Evolutionary conservation across 306 rosid genomes (phyloP).

Genomic region (Lotus japonicus): DNA sequence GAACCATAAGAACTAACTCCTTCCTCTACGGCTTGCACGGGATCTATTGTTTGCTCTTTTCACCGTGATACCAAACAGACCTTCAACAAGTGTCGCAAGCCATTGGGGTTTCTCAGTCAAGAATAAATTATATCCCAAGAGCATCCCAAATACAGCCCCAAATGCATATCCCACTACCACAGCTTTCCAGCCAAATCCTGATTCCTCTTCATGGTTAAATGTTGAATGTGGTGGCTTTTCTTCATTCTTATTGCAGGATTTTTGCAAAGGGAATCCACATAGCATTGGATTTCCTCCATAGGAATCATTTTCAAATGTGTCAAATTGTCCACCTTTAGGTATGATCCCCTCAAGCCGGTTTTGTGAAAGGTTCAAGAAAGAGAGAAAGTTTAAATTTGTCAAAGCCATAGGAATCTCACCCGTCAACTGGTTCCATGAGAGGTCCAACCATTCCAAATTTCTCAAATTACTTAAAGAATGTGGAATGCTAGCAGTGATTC

Average conservation of each 20-base stretch:
- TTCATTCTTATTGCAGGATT: not conserved
- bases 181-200: no score
- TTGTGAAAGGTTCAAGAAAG: conserved; percentile 5
- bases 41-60: no score
- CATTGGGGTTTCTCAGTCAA: no score
- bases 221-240: no score
- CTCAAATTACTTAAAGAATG: not conserved
- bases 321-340: conserved; percentile 30
- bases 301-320: not conserved
- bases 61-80: no score
- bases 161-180: no score
- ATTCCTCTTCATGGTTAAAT: not conserved
- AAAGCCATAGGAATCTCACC: conserved; percentile 19
- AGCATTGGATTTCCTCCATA: not conserved
- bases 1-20: no score
- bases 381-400: not conserved
- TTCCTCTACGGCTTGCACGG: no score
- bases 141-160: no score
- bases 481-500: conserved; percentile 21
- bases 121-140: no score
- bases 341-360: conserved; percentile 14
- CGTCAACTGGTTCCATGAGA: conserved; percentile 14
- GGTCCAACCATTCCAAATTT: conserved; percentile 27
- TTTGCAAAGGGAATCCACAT: conserved; percentile 22
- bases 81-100: no score